Conservation (phyloP, 768 basidiomycete genomes). For the Porphyrellus cyaneotinctus region DNA sequence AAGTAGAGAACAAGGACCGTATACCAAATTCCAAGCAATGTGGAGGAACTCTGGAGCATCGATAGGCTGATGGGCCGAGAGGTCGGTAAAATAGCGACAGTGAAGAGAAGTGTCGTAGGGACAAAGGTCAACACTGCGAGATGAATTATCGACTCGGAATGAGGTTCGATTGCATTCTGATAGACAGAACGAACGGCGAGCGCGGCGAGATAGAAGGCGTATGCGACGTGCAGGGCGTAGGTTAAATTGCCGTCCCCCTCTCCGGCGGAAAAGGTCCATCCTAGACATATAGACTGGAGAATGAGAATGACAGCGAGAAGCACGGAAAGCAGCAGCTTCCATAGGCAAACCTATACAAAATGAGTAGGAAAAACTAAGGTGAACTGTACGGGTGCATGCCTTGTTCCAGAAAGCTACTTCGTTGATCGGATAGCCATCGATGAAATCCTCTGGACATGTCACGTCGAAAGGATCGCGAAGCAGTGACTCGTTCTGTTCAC, state of each 20-base stretch:
- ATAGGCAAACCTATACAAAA: slow-evolving; percentile 47
- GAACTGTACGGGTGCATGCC: slow-evolving; percentile 32
- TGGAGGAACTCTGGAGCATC: slow-evolving; percentile 19
- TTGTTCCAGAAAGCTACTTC: slow-evolving; percentile 57
- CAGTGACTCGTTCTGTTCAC: slow-evolving; percentile 23
- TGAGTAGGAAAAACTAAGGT: background rate
- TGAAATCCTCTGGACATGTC: slow-evolving; percentile 62
- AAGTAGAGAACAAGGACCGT: slow-evolving; percentile 48
- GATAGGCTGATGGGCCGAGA: slow-evolving; percentile 33
- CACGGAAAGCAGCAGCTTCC: slow-evolving; percentile 50
- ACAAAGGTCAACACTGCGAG: slow-evolving; percentile 52
- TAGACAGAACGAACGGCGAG: slow-evolving; percentile 50
- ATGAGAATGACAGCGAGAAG: slow-evolving; percentile 45
- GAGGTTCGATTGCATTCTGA: slow-evolving; percentile 37
- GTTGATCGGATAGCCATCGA: slow-evolving; percentile 64
- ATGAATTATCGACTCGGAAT: slow-evolving; percentile 56
- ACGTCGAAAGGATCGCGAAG: slow-evolving; percentile 63
- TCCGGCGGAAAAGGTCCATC: slow-evolving; percentile 37
- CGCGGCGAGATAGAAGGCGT: slow-evolving; percentile 56
- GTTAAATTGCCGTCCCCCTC: slow-evolving; percentile 34
- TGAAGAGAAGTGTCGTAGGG: slow-evolving; percentile 42
- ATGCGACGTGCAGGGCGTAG: slow-evolving; percentile 44
- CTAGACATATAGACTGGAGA: slow-evolving; percentile 51
- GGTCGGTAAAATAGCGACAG: slow-evolving; percentile 56
- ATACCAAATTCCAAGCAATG: slow-evolving; percentile 46